These are phyloP conservation scores for Suillus fuscotomentosus DNA, from an alignment of 768 basidiomycete species.

Conservation along the genomic window DNA sequence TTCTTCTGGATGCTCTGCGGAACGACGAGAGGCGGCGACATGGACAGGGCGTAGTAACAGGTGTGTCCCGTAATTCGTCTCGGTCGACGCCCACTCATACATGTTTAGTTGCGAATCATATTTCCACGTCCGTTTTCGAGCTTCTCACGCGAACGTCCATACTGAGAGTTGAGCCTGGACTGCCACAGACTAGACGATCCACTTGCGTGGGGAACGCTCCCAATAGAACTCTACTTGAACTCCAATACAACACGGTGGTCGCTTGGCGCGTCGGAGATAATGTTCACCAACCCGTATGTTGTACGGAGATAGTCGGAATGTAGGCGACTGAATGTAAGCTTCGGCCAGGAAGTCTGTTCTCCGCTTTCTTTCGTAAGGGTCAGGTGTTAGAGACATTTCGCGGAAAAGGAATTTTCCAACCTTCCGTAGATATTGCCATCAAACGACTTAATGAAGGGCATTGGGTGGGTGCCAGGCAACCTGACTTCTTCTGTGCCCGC, in stretches of 20 bases:
- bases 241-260: constrained; percentile 80
- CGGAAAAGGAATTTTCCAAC: constrained; percentile 87
- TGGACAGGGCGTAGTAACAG: constrained; percentile 71
- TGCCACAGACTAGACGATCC: constrained; percentile 73
- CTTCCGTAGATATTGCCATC: constrained; percentile 82
- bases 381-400: constrained; percentile 93
- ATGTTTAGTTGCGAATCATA: constrained; percentile 81
- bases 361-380: constrained; percentile 82
- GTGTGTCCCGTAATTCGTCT: constrained; percentile 38
- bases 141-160: neutral
- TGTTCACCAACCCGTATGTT: constrained; percentile 89
- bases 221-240: constrained; percentile 56
- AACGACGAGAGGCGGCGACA: constrained; percentile 36
- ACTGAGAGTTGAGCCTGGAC: constrained; percentile 8
- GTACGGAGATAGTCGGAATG: neutral
- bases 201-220: constrained; percentile 84
- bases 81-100: constrained; percentile 5
- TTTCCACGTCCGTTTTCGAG: constrained; percentile 69
- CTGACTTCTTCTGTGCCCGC: constrained; percentile 1
- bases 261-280: constrained; percentile 88
- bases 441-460: constrained; percentile 74
- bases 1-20: constrained; percentile 61
- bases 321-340: constrained; percentile 15
- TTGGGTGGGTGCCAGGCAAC: constrained; percentile 63
- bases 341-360: constrained; percentile 63